These are phyloP conservation scores for Meripilus lineatus DNA, from an alignment of 1,284 basidiomycete genomes.

Conservation along the genomic window DNA sequence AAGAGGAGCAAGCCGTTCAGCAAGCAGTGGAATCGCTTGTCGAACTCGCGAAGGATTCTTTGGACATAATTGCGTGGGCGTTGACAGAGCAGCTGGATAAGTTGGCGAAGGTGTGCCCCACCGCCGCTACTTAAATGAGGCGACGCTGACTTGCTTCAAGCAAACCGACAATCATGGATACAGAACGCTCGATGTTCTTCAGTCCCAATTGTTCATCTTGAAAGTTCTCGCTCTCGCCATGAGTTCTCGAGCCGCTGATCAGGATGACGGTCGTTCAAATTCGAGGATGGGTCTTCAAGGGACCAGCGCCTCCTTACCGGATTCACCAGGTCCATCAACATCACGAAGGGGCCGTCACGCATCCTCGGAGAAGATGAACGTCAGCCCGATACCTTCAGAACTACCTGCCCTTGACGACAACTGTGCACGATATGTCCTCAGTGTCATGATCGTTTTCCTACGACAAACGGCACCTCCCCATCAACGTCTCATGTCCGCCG, in stretches of 20 bases:
- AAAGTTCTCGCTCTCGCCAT: conserved; percentile 80
- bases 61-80: conserved; percentile 77
- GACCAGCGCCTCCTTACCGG: conserved; percentile 25
- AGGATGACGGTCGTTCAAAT: conserved; percentile 32
- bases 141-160: conserved; percentile 21
- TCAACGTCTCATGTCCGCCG: conserved; percentile 55
- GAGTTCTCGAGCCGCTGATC: conserved; percentile 55
- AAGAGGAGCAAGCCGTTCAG: conserved; percentile 67
- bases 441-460: conserved; percentile 78
- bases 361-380: conserved; percentile 28
- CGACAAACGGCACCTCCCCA: conserved; percentile 65
- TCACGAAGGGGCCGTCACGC: conserved; percentile 28
- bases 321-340: conserved; percentile 26
- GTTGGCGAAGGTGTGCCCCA: conserved; percentile 61
- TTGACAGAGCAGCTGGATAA: conserved; percentile 73
- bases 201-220: conserved; percentile 87
- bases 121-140: background rate
- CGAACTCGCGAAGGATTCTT: conserved; percentile 70
- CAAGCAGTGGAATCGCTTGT: conserved; percentile 75
- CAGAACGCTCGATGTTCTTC: conserved; percentile 68
- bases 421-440: conserved; percentile 82
- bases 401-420: conserved; percentile 79
- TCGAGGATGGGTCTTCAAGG: conserved; percentile 35
- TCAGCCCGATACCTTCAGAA: conserved; percentile 43
- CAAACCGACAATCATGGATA: conserved; percentile 48